A percentile compares a stretch with the other conserved stretches of the same genome.
phyloP scores from a whole-genome alignment of 148 eudicot species.

The Rhododendron mucronatum region DNA sequence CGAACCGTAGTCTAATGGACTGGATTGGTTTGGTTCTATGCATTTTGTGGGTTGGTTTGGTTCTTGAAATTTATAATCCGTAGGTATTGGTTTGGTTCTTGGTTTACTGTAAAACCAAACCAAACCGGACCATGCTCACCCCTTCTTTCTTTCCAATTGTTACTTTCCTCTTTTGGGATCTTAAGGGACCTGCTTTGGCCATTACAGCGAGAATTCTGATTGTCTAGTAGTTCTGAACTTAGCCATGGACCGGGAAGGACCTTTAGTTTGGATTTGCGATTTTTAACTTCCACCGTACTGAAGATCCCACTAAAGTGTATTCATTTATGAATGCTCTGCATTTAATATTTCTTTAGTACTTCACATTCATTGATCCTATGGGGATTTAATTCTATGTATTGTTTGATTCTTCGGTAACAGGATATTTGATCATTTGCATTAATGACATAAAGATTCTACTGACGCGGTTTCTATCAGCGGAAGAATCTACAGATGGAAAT shows the following conservation, averaged over 20 bases:
- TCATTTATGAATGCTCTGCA: neutral
- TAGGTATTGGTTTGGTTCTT: too few relatives aligned
- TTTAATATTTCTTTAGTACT: neutral
- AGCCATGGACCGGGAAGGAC: neutral
- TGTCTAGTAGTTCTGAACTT: conserved; percentile 7
- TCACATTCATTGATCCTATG: neutral
- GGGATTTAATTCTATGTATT: neutral
- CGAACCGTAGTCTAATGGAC: too few relatives aligned
- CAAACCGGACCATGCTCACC: too few relatives aligned
- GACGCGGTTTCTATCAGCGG: conserved; percentile 30
- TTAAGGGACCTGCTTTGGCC: conserved; percentile 1
- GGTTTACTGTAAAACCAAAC: too few relatives aligned
- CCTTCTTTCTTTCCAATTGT: neutral
- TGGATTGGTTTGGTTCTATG: too few relatives aligned
- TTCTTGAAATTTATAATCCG: too few relatives aligned
- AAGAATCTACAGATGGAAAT: conserved; percentile 22
- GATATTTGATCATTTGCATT: conserved; percentile 51
- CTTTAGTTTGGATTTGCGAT: neutral
- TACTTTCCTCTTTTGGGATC: neutral
- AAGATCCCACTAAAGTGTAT: neutral
- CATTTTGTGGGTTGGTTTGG: too few relatives aligned
- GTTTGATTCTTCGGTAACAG: conserved; percentile 28
- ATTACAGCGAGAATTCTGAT: neutral
- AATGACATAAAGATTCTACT: conserved; percentile 44
- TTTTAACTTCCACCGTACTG: neutral